Conservation (phyloP, 345 rosid genomes). For the Eucalyptus microcorys region DNA sequence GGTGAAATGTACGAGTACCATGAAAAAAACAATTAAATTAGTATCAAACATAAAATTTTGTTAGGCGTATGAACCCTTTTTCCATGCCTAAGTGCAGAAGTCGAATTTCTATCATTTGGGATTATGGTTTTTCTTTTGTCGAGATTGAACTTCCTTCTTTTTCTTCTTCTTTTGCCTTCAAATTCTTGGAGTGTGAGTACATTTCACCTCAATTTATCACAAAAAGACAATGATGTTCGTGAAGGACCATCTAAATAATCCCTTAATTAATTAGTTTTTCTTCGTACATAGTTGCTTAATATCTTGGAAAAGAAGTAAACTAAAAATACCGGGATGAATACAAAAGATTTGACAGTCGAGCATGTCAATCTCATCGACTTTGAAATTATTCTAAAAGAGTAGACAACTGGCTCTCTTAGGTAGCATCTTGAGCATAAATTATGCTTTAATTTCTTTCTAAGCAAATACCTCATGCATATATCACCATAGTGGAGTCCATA, state of each 20-base stretch:
- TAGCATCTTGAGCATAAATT: background rate
- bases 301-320: background rate
- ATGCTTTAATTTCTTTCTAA: background rate
- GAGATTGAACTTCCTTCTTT: too few species aligned
- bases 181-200: too few species aligned
- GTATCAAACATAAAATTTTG: too few species aligned
- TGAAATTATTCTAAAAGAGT: background rate
- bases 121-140: too few species aligned
- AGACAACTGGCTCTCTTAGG: background rate
- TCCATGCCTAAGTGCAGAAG: too few species aligned
- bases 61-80: too few species aligned
- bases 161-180: too few species aligned
- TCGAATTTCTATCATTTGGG: too few species aligned
- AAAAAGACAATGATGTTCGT: too few species aligned
- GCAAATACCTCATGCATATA: background rate
- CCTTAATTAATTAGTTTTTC: background rate
- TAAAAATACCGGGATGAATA: background rate
- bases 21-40: too few species aligned
- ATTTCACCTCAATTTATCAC: too few species aligned
- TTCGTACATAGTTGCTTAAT: background rate
- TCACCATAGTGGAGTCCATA: background rate
- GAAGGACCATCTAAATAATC: background rate
- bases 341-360: background rate
- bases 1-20: too few species aligned
- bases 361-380: background rate